These are phyloP conservation scores for Haplosporangium sp. DNA, from an alignment of 371 early-diverging fungal species.

Conservation along the genomic window DNA sequence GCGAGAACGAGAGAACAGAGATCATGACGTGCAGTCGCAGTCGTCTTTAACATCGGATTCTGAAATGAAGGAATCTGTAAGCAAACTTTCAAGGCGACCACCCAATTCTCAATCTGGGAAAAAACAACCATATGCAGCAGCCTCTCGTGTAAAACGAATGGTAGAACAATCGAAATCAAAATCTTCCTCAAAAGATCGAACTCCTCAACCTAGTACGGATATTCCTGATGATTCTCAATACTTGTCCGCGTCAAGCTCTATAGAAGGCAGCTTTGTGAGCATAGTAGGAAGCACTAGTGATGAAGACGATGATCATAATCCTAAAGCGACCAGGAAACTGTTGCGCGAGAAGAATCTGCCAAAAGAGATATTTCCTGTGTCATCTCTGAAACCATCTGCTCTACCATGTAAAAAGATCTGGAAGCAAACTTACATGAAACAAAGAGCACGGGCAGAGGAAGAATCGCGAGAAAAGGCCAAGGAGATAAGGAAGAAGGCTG, in stretches of 20 bases:
- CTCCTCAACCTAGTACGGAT: background rate
- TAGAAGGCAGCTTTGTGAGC: slow-evolving; percentile 47
- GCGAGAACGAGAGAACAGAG: slow-evolving; percentile 16
- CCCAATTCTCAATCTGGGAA: slow-evolving; percentile 15
- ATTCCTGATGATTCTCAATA: slow-evolving; percentile 17
- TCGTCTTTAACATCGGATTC: slow-evolving; percentile 42
- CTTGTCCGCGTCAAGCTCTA: slow-evolving; percentile 37
- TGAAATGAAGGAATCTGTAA: slow-evolving; percentile 15
- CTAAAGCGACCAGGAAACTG: slow-evolving; percentile 9
- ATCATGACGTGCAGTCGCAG: slow-evolving; percentile 13
- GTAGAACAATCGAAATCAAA: slow-evolving; percentile 12
- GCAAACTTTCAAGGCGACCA: slow-evolving; percentile 2
- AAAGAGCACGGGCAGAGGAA: slow-evolving; percentile 44
- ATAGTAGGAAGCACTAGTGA: slow-evolving; percentile 51
- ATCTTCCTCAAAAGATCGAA: slow-evolving; percentile 8
- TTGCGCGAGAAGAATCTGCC: slow-evolving; percentile 42
- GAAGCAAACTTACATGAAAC: slow-evolving; percentile 53
- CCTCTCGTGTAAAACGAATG: slow-evolving; percentile 39
- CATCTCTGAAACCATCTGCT: slow-evolving; percentile 30
- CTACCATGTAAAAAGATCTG: slow-evolving; percentile 50
- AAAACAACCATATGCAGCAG: slow-evolving; percentile 42
- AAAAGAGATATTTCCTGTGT: slow-evolving; percentile 29
- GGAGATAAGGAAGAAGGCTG: slow-evolving; percentile 51
- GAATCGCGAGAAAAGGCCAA: slow-evolving; percentile 49
- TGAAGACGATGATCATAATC: slow-evolving; percentile 33